A percentile compares a stretch with the other conserved stretches of the same genome.
These are phyloP conservation scores for Lyophyllum semitale DNA, from an alignment of 768 basidiomycete species.

Conservation along the genomic window DNA sequence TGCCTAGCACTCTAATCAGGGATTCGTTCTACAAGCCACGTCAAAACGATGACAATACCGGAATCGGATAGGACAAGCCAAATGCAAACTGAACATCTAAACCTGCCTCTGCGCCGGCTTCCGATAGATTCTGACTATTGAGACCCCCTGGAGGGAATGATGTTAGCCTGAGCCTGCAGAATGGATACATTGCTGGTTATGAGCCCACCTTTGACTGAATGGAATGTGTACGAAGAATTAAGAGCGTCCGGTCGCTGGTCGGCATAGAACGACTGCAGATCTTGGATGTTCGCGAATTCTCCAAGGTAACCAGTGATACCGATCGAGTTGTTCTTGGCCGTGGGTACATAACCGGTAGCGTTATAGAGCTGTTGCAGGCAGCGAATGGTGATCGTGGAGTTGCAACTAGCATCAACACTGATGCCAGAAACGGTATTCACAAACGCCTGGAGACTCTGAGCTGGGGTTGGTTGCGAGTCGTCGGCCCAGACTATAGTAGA, in stretches of 20 bases:
- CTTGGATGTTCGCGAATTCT: constrained; percentile 53
- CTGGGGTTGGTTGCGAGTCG: constrained; percentile 17
- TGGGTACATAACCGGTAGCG: constrained; percentile 45
- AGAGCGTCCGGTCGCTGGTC: constrained; percentile 49
- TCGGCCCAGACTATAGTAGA: constrained; percentile 33
- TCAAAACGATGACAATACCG: constrained; percentile 16
- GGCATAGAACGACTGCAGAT: constrained; percentile 53
- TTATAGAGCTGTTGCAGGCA: constrained; percentile 62
- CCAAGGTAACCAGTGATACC: constrained; percentile 58
- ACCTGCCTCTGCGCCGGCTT: constrained; percentile 65
- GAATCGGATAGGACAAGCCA: constrained; percentile 64
- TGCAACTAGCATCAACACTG: constrained; percentile 50
- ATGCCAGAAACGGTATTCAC: constrained; percentile 29
- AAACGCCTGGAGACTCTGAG: constrained; percentile 15
- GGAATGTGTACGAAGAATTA: constrained; percentile 50
- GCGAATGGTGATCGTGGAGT: constrained; percentile 47
- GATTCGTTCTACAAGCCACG: background rate
- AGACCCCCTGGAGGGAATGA: constrained; percentile 45
- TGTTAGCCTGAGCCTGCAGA: constrained; percentile 5
- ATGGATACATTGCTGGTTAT: background rate
- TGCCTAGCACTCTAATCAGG: constrained; percentile 21
- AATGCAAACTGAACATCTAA: constrained; percentile 70
- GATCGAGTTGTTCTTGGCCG: constrained; percentile 45
- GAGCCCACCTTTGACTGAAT: constrained; percentile 54
- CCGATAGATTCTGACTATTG: constrained; percentile 55